Evolutionary conservation across 306 rosid genomes (phyloP).

Genomic region (Cicer chorassanicum): DNA sequence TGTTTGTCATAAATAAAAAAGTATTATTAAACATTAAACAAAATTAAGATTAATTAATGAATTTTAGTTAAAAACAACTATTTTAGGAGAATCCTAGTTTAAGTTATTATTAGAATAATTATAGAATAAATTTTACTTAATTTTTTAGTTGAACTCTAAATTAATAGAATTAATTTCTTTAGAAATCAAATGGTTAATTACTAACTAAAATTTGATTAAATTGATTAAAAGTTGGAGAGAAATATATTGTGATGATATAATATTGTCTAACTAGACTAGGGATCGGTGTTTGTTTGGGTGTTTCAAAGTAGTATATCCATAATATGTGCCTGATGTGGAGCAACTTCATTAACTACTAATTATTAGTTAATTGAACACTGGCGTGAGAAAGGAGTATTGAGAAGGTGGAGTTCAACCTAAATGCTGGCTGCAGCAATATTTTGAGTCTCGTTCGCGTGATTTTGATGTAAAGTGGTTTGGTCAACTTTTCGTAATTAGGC

Average conservation of each 20-base stretch:
- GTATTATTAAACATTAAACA: too few relatives aligned
- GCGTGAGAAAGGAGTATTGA: constrained; percentile 33
- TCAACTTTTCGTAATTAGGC: constrained; percentile 68
- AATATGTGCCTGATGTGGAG: constrained; percentile 43
- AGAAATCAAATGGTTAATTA: too few relatives aligned
- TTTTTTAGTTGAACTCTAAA: too few relatives aligned
- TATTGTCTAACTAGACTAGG: neutral
- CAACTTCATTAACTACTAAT: neutral
- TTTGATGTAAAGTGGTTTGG: constrained; percentile 48
- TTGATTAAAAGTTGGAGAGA: neutral
- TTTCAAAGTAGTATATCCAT: constrained; percentile 9
- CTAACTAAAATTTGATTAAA: too few relatives aligned
- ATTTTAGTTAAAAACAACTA: too few relatives aligned
- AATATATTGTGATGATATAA: neutral
- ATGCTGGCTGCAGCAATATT: constrained; percentile 42
- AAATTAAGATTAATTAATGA: too few relatives aligned
- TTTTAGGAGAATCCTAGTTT: too few relatives aligned
- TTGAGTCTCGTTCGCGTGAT: constrained; percentile 38
- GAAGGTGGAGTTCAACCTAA: constrained; percentile 63
- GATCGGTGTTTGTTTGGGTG: constrained; percentile 28
- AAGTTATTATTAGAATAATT: too few relatives aligned
- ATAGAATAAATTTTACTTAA: too few relatives aligned
- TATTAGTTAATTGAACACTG: constrained; percentile 8
- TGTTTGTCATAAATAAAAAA: too few relatives aligned
- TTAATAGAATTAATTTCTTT: too few relatives aligned